Percentiles rank a stretch among this genome's conserved stretches.
These are phyloP conservation scores for Plasmodium gonderi DNA, from an alignment of 169 alveolate genomes.

Conservation along the genomic window DNA sequence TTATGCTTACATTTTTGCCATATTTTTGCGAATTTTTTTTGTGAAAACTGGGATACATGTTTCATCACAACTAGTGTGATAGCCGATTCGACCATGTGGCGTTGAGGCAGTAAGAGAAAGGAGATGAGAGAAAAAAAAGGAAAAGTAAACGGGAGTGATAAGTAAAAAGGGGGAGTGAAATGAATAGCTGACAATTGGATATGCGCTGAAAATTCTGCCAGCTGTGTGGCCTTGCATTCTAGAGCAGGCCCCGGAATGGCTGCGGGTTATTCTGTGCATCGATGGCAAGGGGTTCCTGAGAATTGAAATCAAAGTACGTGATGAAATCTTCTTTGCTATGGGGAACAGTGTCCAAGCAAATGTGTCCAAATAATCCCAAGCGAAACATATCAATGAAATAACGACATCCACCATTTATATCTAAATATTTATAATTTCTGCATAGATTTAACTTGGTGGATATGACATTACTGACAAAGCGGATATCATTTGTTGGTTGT, in stretches of 20 bases:
- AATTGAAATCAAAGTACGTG: slow-evolving; percentile 54
- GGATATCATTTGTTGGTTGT: slow-evolving; percentile 85
- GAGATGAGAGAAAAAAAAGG: not conserved
- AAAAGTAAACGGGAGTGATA: not conserved
- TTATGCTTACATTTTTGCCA: too few species aligned
- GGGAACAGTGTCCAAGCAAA: slow-evolving; percentile 41
- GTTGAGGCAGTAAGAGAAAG: not conserved
- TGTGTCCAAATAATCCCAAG: slow-evolving; percentile 53
- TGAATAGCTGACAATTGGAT: not conserved
- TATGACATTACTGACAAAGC: slow-evolving; percentile 54
- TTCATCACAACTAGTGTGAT: not conserved
- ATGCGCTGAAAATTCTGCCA: not conserved
- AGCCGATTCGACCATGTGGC: not conserved
- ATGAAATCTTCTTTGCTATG: slow-evolving; percentile 8
- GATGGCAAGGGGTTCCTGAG: slow-evolving; percentile 30
- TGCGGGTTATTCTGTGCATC: not conserved
- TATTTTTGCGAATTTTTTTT: too few species aligned
- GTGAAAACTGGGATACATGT: too few species aligned
- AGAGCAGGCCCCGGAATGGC: slow-evolving; percentile 55
- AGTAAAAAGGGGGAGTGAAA: not conserved
- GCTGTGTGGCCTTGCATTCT: not conserved
- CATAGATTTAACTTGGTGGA: slow-evolving; percentile 60
- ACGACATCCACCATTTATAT: slow-evolving; percentile 72
- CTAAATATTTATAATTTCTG: slow-evolving; percentile 65
- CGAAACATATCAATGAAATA: slow-evolving; percentile 60